Conservation (phyloP, 176 grass and related monocot species). For the Chloris gayana region DNA sequence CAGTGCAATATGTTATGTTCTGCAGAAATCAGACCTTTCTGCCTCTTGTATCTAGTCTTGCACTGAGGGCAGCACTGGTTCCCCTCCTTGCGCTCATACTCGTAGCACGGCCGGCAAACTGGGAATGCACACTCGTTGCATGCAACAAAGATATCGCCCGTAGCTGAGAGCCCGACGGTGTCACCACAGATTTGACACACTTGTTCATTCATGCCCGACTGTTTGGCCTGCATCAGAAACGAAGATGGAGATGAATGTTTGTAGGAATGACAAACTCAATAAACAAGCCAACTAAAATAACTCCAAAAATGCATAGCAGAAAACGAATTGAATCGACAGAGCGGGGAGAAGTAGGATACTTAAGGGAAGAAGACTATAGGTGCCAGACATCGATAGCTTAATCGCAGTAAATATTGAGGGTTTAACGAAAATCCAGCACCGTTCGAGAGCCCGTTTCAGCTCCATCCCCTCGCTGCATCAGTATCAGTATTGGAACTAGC, state of each 20-base stretch:
- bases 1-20: neutral
- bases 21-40: conserved; percentile 40
- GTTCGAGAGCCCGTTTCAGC: neutral
- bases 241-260: neutral
- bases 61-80: conserved; percentile 73
- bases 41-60: conserved; percentile 72
- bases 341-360: neutral
- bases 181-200: conserved; percentile 67
- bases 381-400: neutral
- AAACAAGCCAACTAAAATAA: neutral
- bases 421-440: neutral
- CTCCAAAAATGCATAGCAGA: too few relatives aligned
- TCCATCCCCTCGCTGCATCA: conserved; percentile 6
- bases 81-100: conserved; percentile 71
- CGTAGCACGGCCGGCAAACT: conserved; percentile 68
- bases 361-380: neutral
- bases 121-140: conserved; percentile 87
- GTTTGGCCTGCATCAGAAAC: conserved; percentile 17
- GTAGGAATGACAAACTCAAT: neutral
- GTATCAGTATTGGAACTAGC: too few relatives aligned
- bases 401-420: neutral
- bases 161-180: conserved; percentile 41
- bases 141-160: conserved; percentile 56
- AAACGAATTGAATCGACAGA: neutral
- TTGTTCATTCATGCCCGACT: conserved; percentile 15